phyloP scores from a whole-genome alignment of 2,329 filamentous ascomycete species.

The Fusarium albosuccineum region DNA sequence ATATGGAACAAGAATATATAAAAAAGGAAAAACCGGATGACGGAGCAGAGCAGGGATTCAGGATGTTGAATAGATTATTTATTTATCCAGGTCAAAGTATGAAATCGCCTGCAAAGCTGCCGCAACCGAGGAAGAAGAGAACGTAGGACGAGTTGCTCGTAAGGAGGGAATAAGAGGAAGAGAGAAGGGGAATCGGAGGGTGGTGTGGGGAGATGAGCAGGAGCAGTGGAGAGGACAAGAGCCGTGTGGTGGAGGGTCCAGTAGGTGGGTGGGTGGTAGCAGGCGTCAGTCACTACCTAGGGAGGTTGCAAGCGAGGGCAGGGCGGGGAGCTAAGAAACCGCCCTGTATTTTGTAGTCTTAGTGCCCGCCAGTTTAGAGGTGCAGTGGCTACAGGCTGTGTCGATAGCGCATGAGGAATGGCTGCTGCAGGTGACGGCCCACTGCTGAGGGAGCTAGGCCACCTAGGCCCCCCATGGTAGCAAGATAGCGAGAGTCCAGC shows the following conservation, averaged over 20 bases:
- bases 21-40: conserved; percentile 65
- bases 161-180: conserved; percentile 57
- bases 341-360: conserved; percentile 30
- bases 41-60: conserved; percentile 58
- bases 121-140: conserved; percentile 69
- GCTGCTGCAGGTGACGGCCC: conserved; percentile 35
- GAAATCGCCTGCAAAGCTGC: conserved; percentile 72
- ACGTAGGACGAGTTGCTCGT: conserved; percentile 70
- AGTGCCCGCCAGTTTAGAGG: conserved; percentile 12
- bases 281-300: too few species aligned
- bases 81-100: conserved; percentile 29
- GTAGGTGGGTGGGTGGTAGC: conserved; percentile 5
- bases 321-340: conserved; percentile 5
- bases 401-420: conserved; percentile 33
- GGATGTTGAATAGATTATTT: conserved; percentile 17
- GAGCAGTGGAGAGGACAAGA: neutral
- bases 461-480: neutral
- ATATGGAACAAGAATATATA: conserved; percentile 55
- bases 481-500: conserved; percentile 10
- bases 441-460: conserved; percentile 44
- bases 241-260: too few species aligned
- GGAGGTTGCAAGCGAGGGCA: too few species aligned
- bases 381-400: conserved; percentile 34
- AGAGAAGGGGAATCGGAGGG: conserved; percentile 58
- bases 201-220: conserved; percentile 57